These are phyloP conservation scores for Lotus japonicus DNA, from an alignment of 306 rosid species.

Conservation along the genomic window DNA sequence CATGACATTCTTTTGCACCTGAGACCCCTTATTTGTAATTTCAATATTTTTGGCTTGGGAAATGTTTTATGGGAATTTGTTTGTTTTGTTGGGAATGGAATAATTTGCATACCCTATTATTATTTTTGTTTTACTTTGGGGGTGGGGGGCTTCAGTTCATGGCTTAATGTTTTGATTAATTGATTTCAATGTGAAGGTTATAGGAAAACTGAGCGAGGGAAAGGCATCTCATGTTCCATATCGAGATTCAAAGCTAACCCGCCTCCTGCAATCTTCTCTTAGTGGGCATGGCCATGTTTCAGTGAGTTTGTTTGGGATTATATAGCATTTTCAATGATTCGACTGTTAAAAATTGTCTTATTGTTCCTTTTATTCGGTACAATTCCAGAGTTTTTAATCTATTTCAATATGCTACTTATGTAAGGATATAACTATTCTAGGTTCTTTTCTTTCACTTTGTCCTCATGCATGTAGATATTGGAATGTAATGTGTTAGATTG, in stretches of 20 bases:
- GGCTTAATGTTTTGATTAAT: conserved; percentile 31
- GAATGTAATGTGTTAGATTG: not conserved
- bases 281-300: conserved; percentile 98
- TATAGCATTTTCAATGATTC: conserved; percentile 11
- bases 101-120: not conserved
- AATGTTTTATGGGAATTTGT: not conserved
- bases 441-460: not conserved
- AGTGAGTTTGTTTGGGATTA: conserved; percentile 56
- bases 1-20: not conserved
- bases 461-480: not conserved
- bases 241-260: conserved; percentile 99
- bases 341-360: not conserved
- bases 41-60: not conserved
- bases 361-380: not conserved
- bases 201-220: conserved; percentile 96
- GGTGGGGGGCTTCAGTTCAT: not conserved
- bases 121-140: not conserved
- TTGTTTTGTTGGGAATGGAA: not conserved
- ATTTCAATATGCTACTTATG: not conserved
- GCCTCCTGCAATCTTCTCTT: conserved; percentile 90
- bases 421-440: not conserved
- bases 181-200: conserved; percentile 77
- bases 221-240: conserved; percentile 98
- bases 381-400: not conserved
- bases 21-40: not conserved